These are phyloP conservation scores for Arthrobotrys megalospora DNA, from an alignment of 2,329 filamentous ascomycete species.

Conservation along the genomic window DNA sequence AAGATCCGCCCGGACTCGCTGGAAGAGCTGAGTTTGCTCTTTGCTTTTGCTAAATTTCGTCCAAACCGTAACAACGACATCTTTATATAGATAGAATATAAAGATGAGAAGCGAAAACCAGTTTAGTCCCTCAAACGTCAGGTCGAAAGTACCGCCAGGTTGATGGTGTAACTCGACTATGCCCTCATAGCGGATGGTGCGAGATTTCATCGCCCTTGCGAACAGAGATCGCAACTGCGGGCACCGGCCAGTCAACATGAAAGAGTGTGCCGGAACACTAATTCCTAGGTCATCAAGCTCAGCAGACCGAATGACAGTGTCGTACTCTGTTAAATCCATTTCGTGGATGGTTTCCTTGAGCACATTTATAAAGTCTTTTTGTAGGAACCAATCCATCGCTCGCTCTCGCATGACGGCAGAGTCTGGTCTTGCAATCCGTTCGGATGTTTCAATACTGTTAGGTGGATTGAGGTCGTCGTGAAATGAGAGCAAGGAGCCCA, in stretches of 20 bases:
- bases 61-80: slow-evolving; percentile 87
- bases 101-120: slow-evolving; percentile 85
- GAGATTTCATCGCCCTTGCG: slow-evolving; percentile 33
- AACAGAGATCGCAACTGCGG: slow-evolving; percentile 66
- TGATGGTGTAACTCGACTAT: slow-evolving; percentile 58
- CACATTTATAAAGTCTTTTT: slow-evolving; percentile 54
- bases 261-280: slow-evolving; percentile 84
- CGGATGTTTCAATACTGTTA: no score
- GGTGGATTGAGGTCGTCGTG: slow-evolving; percentile 66
- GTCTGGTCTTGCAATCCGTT: slow-evolving; percentile 67
- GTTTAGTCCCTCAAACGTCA: slow-evolving; percentile 81
- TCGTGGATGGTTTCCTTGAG: slow-evolving; percentile 58
- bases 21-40: slow-evolving; percentile 79
- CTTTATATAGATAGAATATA: slow-evolving; percentile 84
- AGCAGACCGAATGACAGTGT: slow-evolving; percentile 62
- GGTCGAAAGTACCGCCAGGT: slow-evolving; percentile 70
- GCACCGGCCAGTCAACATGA: slow-evolving; percentile 83
- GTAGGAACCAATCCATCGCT: slow-evolving; percentile 62
- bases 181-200: slow-evolving; percentile 24
- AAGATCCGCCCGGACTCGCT: slow-evolving; percentile 80
- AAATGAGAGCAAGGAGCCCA: slow-evolving; percentile 80
- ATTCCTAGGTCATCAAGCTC: slow-evolving; percentile 66
- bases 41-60: slow-evolving; percentile 76
- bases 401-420: slow-evolving; percentile 12
- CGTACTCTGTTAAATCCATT: slow-evolving; percentile 60